Evolutionary conservation across 2,329 filamentous ascomycete species (phyloP).

Genomic region (Alternaria panax): DNA sequence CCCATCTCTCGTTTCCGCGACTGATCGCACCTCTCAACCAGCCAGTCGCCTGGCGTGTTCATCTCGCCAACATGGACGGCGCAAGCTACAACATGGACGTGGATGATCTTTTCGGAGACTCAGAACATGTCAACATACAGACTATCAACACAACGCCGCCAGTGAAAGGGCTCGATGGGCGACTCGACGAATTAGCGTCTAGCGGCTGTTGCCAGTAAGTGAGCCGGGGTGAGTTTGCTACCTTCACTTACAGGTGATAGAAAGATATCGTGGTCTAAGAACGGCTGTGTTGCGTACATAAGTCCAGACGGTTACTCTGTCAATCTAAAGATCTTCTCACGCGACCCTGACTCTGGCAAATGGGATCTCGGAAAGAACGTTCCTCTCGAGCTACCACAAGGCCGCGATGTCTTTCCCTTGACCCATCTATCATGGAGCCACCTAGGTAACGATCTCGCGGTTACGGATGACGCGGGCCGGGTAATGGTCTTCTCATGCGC

Average conservation of each 20-base stretch:
- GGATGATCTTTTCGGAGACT: conserved; percentile 59
- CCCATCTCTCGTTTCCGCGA: neutral
- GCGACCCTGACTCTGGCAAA: conserved; percentile 70
- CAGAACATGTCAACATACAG: conserved; percentile 66
- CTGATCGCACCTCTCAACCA: neutral
- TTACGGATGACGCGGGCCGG: conserved; percentile 80
- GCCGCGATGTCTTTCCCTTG: conserved; percentile 70
- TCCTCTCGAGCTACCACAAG: conserved; percentile 67
- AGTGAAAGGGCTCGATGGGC: conserved; percentile 72
- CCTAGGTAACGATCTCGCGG: conserved; percentile 78
- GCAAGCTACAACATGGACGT: conserved; percentile 43
- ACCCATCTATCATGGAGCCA: conserved; percentile 86
- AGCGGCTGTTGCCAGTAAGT: conserved; percentile 84
- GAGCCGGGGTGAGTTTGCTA: neutral
- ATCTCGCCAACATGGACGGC: conserved; percentile 61
- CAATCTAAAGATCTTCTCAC: conserved; percentile 75
- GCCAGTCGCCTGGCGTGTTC: neutral
- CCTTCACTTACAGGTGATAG: conserved; percentile 55
- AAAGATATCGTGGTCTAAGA: conserved; percentile 85
- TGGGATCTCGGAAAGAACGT: conserved; percentile 82
- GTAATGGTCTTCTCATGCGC: conserved; percentile 77
- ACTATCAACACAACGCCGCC: conserved; percentile 62
- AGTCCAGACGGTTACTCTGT: conserved; percentile 73
- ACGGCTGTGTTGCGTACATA: conserved; percentile 84
- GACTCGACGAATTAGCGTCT: conserved; percentile 77